Conservation (phyloP, 2,329 filamentous ascomycete genomes). For the Diaporthe destruens region DNA sequence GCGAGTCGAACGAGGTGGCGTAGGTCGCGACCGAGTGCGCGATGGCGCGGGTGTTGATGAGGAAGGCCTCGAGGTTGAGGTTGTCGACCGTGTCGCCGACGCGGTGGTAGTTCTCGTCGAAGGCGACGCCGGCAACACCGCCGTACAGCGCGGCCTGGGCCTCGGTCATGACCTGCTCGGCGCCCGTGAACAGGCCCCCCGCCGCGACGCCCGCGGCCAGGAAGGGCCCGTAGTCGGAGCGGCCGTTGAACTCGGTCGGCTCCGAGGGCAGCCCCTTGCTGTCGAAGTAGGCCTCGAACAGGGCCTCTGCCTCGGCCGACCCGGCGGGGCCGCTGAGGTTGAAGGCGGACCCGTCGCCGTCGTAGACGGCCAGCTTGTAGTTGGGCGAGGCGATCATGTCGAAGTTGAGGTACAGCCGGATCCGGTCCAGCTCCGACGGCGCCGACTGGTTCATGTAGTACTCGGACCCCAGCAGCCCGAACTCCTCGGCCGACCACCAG, state of each 20-base stretch:
- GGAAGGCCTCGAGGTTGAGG: conserved; percentile 57
- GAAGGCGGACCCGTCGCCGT: conserved; percentile 71
- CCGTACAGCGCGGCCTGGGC: conserved; percentile 72
- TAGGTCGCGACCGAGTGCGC: conserved; percentile 58
- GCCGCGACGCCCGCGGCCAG: conserved; percentile 74
- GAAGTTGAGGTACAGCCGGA: conserved; percentile 64
- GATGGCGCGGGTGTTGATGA: conserved; percentile 59
- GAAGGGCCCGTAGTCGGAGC: conserved; percentile 73
- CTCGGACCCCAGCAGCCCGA: conserved; percentile 46
- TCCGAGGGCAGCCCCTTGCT: conserved; percentile 63
- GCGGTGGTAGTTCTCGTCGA: conserved; percentile 61
- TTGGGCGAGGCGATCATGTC: conserved; percentile 68
- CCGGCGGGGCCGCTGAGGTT: conserved; percentile 55
- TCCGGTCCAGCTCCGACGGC: conserved; percentile 47
- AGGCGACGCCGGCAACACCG: conserved; percentile 66
- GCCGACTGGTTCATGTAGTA: conserved; percentile 47
- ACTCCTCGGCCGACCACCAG: conserved; percentile 54
- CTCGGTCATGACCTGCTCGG: conserved; percentile 64
- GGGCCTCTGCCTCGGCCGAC: conserved; percentile 46
- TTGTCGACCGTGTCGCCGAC: conserved; percentile 53
- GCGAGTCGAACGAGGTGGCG: conserved; percentile 53
- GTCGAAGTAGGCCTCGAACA: conserved; percentile 52
- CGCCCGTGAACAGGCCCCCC: conserved; percentile 74
- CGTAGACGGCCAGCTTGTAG: conserved; percentile 68
- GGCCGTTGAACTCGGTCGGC: conserved; percentile 69